Conservation (phyloP, 148 eudicot genomes). For the Rhododendron vialii region DNA sequence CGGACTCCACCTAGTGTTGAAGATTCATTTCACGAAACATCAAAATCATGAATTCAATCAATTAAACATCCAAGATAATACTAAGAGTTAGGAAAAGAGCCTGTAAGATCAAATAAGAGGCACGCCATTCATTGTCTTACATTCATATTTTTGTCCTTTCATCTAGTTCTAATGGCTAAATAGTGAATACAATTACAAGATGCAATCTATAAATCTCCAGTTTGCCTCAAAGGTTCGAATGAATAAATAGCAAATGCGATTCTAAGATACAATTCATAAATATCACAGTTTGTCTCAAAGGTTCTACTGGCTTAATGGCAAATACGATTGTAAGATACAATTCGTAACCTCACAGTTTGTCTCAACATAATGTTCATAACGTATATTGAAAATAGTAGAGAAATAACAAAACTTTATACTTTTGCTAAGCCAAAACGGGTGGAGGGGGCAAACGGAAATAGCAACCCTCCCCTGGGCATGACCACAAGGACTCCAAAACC, state of each 20-base stretch:
- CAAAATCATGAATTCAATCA: background rate
- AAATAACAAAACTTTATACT: background rate
- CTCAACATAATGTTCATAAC: background rate
- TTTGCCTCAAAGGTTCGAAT: background rate
- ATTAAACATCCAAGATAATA: background rate
- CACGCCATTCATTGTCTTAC: background rate
- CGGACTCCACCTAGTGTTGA: constrained; percentile 43
- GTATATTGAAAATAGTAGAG: background rate
- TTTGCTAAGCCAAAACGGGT: too few relatives aligned
- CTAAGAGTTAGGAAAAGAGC: background rate
- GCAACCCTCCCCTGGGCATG: too few relatives aligned
- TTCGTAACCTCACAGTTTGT: background rate
- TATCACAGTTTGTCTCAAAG: background rate
- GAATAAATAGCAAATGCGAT: background rate
- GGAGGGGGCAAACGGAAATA: too few relatives aligned
- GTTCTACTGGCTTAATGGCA: background rate
- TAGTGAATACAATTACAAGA: background rate
- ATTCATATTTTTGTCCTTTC: background rate
- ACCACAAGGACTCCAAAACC: too few relatives aligned
- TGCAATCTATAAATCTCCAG: background rate
- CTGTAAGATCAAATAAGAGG: background rate
- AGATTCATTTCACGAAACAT: background rate
- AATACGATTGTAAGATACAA: background rate
- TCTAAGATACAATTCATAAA: background rate
- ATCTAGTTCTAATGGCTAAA: background rate